These are phyloP conservation scores for Pyrenophora tritici-repentis DNA, from an alignment of 2,329 filamentous ascomycete species.

Conservation along the genomic window DNA sequence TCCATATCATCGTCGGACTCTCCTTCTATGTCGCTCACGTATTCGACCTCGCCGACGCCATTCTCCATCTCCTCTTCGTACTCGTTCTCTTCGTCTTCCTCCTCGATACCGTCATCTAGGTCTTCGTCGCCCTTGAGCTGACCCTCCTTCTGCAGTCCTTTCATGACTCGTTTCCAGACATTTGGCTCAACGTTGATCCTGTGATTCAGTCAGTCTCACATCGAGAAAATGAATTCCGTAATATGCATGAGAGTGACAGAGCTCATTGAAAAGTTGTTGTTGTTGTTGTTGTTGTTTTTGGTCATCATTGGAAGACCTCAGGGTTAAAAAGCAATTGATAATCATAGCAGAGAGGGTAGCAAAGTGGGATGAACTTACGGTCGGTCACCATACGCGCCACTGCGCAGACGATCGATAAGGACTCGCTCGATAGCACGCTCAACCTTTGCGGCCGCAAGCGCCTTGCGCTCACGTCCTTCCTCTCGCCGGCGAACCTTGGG, in stretches of 20 bases:
- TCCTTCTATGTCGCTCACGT: constrained; percentile 88
- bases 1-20: constrained; percentile 69
- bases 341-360: constrained; percentile 7
- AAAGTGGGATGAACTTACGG: constrained; percentile 54
- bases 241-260: not conserved
- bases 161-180: constrained; percentile 97
- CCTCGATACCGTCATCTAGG: constrained; percentile 82
- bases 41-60: constrained; percentile 80
- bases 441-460: constrained; percentile 74
- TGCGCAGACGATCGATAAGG: constrained; percentile 85
- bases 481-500: constrained; percentile 74
- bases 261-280: constrained; percentile 17
- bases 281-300: constrained; percentile 17
- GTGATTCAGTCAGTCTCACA: constrained; percentile 2
- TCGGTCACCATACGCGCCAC: constrained; percentile 91
- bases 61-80: constrained; percentile 68
- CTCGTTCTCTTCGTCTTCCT: constrained; percentile 72
- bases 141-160: constrained; percentile 84
- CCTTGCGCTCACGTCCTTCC: constrained; percentile 56
- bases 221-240: not conserved
- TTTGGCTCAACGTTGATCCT: constrained; percentile 85
- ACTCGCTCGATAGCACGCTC: constrained; percentile 95
- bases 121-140: constrained; percentile 84
- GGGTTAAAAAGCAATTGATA: constrained; percentile 16
- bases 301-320: constrained; percentile 14